phyloP scores from a whole-genome alignment of 208 protist species.

The Trypanosoma cruzi region DNA sequence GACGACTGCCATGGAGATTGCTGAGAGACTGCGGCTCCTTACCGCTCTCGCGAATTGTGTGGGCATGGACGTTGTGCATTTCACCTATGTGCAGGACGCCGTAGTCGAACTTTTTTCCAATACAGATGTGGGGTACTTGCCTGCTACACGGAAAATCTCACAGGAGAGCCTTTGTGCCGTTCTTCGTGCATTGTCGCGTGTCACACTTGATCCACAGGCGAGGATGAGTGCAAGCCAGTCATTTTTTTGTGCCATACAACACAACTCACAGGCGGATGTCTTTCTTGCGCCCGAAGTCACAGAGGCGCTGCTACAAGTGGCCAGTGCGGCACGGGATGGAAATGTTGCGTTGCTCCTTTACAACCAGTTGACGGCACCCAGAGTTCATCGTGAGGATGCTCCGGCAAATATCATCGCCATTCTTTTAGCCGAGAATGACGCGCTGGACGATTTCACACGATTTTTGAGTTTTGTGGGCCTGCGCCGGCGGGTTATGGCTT shows the following conservation, averaged over 20 bases:
- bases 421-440: slow-evolving; percentile 31
- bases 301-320: slow-evolving; percentile 22
- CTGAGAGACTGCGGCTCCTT: slow-evolving; percentile 31
- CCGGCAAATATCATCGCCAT: slow-evolving; percentile 39
- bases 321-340: slow-evolving; percentile 21
- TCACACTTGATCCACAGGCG: slow-evolving; percentile 26
- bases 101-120: slow-evolving; percentile 36
- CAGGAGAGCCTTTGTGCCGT: slow-evolving; percentile 33
- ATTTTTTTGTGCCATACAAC: slow-evolving; percentile 27
- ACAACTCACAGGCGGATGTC: slow-evolving; percentile 32
- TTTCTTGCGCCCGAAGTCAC: slow-evolving; percentile 5
- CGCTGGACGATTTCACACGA: slow-evolving; percentile 32
- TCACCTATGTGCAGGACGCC: slow-evolving; percentile 32
- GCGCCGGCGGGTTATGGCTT: slow-evolving; percentile 32
- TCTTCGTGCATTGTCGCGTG: slow-evolving; percentile 34
- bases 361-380: slow-evolving; percentile 48
- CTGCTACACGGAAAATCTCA: not conserved
- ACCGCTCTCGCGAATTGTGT: slow-evolving; percentile 36
- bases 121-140: slow-evolving; percentile 43
- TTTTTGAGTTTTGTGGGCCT: slow-evolving; percentile 44
- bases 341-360: slow-evolving; percentile 44
- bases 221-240: slow-evolving; percentile 27
- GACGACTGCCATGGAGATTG: not conserved
- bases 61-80: slow-evolving; percentile 42
- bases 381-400: slow-evolving; percentile 30